Base-by-base conservation (phyloP, 352 stramenopile species). In the Globisporangium irregulare region DNA sequence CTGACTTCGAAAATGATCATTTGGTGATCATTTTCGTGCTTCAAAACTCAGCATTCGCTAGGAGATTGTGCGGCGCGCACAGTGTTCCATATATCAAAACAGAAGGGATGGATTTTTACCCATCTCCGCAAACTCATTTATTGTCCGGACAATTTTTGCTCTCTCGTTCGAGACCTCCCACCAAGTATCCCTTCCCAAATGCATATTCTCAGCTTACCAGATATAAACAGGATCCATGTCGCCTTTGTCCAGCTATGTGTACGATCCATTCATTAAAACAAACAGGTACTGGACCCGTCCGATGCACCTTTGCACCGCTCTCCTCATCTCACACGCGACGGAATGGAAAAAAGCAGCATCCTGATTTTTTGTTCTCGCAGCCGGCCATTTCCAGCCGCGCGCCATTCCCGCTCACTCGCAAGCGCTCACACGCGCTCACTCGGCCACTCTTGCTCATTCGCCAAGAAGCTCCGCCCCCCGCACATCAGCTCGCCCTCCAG, bases 291-390 rank as follows among this genome's bases (percentile, higher is more conserved):
- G 43, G 22, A 51, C 43, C 4, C 43, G 0, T 51, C 6, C 5
- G 12, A 10, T 4, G 3, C 7, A 9, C 41, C 15, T 8, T 8
- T 20, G 15, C 41, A 48, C 41, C 15, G 41, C 5, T n/a, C 41
- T 48, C 14, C 41, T 48, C 14, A 48, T 48, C 41, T 59, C 53
- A 12, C 53, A 41, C 53, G 53, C 7, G 53, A 59, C 24, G 14
- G 25, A 24, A 22, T 50, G 41, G 41, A 50, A 50, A 50, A 48
- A 50, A 22, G 38, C 41, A 50, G 43, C 43, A 51, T 59, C 54
- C 54, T 59, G 54, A 59, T 64, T 64, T 64, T 64, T 64, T 51
- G 20, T 64, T 36, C 22, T 55, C 38, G 18, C 43, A 51, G 43
- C 43, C 18, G 43, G 18, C 18, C 43, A 51, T 51, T 51, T 51